Conservation (phyloP, 805 yeast genomes). For the Kuraishia borneana region DNA sequence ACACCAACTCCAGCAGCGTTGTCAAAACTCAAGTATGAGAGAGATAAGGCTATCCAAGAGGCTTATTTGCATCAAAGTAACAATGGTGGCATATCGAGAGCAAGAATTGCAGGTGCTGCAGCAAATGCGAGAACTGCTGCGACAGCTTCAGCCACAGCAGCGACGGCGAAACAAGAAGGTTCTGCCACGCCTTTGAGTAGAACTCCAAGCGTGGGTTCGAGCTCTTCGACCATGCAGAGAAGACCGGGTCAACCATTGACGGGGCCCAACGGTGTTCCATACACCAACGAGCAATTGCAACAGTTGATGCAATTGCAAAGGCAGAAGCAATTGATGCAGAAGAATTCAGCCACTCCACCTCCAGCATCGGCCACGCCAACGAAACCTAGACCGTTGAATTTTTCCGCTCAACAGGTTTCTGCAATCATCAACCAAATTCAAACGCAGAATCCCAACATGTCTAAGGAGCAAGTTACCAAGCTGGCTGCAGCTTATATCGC, state of each 20-base stretch:
- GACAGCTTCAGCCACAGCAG: not conserved
- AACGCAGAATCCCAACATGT: constrained; percentile 49
- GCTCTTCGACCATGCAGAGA: too few species aligned
- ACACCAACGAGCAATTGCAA: constrained; percentile 51
- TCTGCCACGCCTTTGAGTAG: too few species aligned
- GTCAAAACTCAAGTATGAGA: constrained; percentile 69
- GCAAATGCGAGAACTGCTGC: not conserved
- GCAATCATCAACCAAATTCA: constrained; percentile 56
- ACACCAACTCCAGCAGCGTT: constrained; percentile 80
- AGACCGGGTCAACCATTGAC: too few species aligned
- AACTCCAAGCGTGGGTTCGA: too few species aligned
- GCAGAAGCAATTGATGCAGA: constrained; percentile 35
- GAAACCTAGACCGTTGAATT: constrained; percentile 12
- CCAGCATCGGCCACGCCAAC: constrained; percentile 1
- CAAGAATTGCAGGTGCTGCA: constrained; percentile 1
- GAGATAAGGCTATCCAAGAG: constrained; percentile 79
- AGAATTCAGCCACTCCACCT: constrained; percentile 23
- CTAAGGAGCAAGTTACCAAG: constrained; percentile 54
- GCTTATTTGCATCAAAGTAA: constrained; percentile 31
- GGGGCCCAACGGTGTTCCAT: constrained; percentile 44
- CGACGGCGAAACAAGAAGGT: too few species aligned
- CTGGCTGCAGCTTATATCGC: constrained; percentile 57
- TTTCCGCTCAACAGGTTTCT: constrained; percentile 54
- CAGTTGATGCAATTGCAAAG: constrained; percentile 41
- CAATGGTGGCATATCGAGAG: constrained; percentile 3